Conservation (phyloP, 441 rosid genomes). For the Erysimum pusillum region DNA sequence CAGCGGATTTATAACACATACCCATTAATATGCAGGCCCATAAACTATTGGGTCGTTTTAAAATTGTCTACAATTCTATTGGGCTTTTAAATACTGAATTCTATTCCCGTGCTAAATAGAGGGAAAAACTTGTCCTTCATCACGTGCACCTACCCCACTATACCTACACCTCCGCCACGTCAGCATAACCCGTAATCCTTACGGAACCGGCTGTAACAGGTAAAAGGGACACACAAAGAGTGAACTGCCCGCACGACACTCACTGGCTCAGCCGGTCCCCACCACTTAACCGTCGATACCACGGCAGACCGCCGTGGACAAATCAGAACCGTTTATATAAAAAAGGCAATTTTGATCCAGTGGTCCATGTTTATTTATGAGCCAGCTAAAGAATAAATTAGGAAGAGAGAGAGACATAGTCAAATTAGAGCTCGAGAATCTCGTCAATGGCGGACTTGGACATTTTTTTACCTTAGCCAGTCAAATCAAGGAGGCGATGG, state of each 20-base stretch:
- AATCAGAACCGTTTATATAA: constrained; percentile 18
- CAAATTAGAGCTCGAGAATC: constrained; percentile 23
- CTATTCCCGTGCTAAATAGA: neutral
- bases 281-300: constrained; percentile 41
- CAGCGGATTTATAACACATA: neutral
- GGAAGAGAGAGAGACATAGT: constrained; percentile 6
- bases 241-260: constrained; percentile 31
- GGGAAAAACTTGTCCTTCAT: neutral
- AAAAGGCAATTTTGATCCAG: constrained; percentile 27
- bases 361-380: constrained; percentile 33
- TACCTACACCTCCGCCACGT: constrained; percentile 21
- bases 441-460: constrained; percentile 44
- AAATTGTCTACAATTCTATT: neutral
- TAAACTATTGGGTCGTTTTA: neutral
- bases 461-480: neutral
- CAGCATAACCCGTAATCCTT: constrained; percentile 21
- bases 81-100: too few relatives aligned
- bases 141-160: constrained; percentile 31
- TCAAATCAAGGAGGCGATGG: constrained; percentile 38
- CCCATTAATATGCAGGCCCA: constrained; percentile 27
- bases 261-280: constrained; percentile 41
- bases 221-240: constrained; percentile 19
- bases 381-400: constrained; percentile 26
- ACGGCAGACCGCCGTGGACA: constrained; percentile 39
- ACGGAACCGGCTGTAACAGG: constrained; percentile 38